These are phyloP conservation scores for Asterochloris erici DNA, from an alignment of 139 green algal species.

Conservation along the genomic window DNA sequence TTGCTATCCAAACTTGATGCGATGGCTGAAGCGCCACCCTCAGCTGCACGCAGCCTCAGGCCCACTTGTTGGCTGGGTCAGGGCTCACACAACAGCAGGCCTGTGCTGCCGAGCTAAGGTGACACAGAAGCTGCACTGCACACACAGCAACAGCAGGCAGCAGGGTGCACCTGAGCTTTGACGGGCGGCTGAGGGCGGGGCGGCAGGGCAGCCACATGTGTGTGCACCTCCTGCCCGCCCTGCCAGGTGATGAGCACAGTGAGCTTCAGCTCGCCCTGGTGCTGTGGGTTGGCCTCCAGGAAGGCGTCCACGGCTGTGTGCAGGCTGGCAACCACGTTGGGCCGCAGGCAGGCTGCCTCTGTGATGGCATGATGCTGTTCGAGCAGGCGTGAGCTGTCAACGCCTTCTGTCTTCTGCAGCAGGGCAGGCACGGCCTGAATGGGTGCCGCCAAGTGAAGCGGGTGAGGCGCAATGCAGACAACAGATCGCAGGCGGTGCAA, in stretches of 20 bases:
- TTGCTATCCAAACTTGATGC: too few relatives aligned
- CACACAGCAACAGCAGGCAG: too few relatives aligned
- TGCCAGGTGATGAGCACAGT: conserved; percentile 52
- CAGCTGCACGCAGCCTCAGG: too few relatives aligned
- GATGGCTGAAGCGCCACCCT: too few relatives aligned
- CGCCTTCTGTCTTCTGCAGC: neutral
- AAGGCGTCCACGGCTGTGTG: conserved; percentile 20
- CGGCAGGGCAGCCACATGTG: conserved; percentile 44
- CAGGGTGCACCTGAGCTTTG: conserved; percentile 36
- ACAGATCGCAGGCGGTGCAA: neutral
- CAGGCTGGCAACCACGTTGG: conserved; percentile 23
- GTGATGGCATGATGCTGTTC: neutral
- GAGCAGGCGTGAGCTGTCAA: neutral
- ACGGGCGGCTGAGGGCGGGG: conserved; percentile 37
- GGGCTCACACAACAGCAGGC: too few relatives aligned
- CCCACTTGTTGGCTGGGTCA: too few relatives aligned
- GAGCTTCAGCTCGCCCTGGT: conserved; percentile 38
- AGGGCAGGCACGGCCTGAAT: too few relatives aligned
- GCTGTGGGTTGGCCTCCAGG: conserved; percentile 3
- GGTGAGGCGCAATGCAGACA: neutral
- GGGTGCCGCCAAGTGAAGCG: neutral
- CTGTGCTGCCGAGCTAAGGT: too few relatives aligned
- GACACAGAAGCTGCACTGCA: too few relatives aligned
- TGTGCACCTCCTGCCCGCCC: conserved; percentile 12
- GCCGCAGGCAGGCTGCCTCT: conserved; percentile 16